phyloP scores from a whole-genome alignment of 192 early-diverging fungal genomes.

The Coemansia sp. region DNA sequence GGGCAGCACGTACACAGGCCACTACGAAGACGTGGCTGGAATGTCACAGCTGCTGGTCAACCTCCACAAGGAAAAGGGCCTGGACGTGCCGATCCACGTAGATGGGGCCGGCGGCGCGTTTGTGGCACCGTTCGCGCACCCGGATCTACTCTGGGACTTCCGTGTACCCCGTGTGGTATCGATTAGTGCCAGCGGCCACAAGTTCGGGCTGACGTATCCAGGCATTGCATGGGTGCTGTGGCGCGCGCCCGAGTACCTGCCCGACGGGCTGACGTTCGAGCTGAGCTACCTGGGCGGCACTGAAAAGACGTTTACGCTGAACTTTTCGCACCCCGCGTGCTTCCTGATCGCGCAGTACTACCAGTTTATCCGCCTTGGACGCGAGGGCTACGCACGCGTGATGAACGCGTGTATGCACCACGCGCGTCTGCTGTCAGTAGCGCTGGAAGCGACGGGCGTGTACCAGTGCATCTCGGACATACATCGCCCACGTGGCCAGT shows the following conservation, averaged over 20 bases:
- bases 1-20: constrained; percentile 80
- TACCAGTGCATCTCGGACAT: constrained; percentile 66
- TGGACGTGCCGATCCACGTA: constrained; percentile 78
- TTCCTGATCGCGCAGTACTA: constrained; percentile 85
- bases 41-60: constrained; percentile 63
- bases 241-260: constrained; percentile 64
- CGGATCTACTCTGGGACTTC: constrained; percentile 74
- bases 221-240: too few species aligned
- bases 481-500: constrained; percentile 54
- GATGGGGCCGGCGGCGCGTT: constrained; percentile 86
- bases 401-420: constrained; percentile 60
- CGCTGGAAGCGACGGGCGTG: constrained; percentile 57
- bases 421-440: constrained; percentile 55
- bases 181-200: constrained; percentile 84
- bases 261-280: constrained; percentile 73
- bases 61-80: constrained; percentile 60
- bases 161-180: constrained; percentile 67
- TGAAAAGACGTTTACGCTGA: constrained; percentile 70
- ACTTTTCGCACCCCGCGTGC: constrained; percentile 72
- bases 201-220: constrained; percentile 78
- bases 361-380: constrained; percentile 70
- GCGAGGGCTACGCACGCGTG: constrained; percentile 64
- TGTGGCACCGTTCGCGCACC: constrained; percentile 79
- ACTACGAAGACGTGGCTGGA: constrained; percentile 74
- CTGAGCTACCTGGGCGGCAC: constrained; percentile 71